A percentile compares a stretch with the other conserved stretches of the same genome.
phyloP scores from a whole-genome alignment of 108 stramenopile genomes.

The Aureococcus anophagefferens region DNA sequence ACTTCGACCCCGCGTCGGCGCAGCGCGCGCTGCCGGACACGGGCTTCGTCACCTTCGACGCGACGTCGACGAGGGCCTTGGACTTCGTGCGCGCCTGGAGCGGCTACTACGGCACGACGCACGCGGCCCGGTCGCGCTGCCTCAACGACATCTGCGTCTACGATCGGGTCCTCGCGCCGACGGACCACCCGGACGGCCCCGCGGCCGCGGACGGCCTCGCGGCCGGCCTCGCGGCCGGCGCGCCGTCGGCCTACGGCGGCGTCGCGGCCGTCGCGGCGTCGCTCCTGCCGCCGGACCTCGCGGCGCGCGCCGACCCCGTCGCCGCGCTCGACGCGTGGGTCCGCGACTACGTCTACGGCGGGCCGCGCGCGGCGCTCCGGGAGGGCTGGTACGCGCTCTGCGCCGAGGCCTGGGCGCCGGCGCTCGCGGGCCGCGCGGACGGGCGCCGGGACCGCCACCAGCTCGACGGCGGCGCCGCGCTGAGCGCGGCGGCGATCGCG shows the following conservation, averaged over 20 bases:
- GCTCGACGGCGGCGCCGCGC: too few species aligned
- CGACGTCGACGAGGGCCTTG: background rate
- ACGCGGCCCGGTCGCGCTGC: background rate
- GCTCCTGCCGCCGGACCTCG: background rate
- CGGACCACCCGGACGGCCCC: background rate
- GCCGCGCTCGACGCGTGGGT: background rate
- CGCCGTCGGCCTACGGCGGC: background rate
- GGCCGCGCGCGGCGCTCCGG: too few species aligned
- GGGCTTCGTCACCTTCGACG: background rate
- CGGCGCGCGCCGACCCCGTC: background rate
- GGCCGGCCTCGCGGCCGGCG: background rate
- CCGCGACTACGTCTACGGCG: background rate
- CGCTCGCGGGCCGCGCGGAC: background rate
- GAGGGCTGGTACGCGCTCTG: background rate
- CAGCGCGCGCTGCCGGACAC: background rate
- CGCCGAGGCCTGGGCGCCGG: background rate
- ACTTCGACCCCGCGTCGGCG: background rate
- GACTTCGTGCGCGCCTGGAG: background rate
- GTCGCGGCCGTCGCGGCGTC: background rate
- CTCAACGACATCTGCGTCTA: slow-evolving; percentile 2
- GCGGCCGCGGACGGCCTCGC: too few species aligned
- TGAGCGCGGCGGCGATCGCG: background rate
- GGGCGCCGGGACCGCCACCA: too few species aligned
- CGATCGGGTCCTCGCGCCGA: background rate
- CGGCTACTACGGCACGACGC: background rate